Evolutionary conservation across 139 green algal genomes (phyloP).

Genomic region (Chlorella sorokiniana): DNA sequence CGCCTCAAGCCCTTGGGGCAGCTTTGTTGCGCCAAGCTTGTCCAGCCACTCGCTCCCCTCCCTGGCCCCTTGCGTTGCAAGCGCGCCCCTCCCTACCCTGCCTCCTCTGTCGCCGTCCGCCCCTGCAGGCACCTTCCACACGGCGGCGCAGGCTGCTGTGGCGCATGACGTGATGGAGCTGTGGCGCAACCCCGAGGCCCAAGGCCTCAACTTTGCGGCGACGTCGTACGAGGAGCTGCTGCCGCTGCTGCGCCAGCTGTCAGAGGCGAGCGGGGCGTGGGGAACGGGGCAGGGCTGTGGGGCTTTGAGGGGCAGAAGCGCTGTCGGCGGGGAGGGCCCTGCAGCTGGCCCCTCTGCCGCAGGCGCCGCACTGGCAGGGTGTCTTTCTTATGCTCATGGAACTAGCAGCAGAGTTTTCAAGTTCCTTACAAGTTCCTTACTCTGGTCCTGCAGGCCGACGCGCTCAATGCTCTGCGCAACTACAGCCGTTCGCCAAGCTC

Average conservation of each 20-base stretch:
- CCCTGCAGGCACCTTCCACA: slow-evolving; percentile 31
- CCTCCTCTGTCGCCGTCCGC: not conserved
- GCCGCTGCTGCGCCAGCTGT: slow-evolving; percentile 21
- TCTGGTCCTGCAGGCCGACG: slow-evolving; percentile 2
- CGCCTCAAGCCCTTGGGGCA: not conserved
- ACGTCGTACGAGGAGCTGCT: not conserved
- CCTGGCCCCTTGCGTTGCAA: not conserved
- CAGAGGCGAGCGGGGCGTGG: not conserved
- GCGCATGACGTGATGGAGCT: slow-evolving; percentile 32
- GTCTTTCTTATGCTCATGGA: not conserved
- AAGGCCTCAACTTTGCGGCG: slow-evolving; percentile 20
- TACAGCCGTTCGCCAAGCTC: slow-evolving; percentile 23
- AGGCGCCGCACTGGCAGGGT: too few species aligned
- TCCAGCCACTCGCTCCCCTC: not conserved
- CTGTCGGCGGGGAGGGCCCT: too few species aligned
- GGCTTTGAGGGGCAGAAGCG: too few species aligned
- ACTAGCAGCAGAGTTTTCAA: not conserved
- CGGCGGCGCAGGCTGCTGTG: slow-evolving; percentile 20
- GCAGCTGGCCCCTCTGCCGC: too few species aligned
- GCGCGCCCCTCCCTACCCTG: not conserved
- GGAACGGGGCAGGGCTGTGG: too few species aligned
- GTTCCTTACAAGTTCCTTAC: not conserved
- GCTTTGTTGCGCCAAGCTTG: not conserved
- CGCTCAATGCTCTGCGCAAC: slow-evolving; percentile 18
- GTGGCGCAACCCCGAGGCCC: slow-evolving; percentile 17